Base-by-base conservation (phyloP, 805 yeast species). In the Blastobotrys peoriensis region DNA sequence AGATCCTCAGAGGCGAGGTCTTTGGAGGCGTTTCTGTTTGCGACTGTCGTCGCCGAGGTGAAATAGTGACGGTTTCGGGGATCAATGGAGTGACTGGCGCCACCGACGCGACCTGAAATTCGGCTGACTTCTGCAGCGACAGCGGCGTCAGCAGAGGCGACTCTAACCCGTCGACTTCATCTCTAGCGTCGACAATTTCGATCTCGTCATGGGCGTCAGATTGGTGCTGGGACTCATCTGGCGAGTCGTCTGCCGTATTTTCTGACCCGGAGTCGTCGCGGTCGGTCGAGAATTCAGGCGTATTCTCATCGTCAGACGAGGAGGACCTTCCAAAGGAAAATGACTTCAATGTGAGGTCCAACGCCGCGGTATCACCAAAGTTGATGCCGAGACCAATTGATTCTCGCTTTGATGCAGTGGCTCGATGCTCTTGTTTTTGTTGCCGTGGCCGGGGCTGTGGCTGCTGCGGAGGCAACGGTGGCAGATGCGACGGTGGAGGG, bases 371-470 rank as follows among this genome's bases (percentile, higher is more conserved):
- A 8, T 36, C 38, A 8, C 22, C 20, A 36, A 36, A 36, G 13
- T 36, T 36, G 16, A 36, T 36, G 4, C 38, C 38, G 13, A 36
- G 16, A 8, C 38, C 38, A 17, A 36, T 20, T 17, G 38, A 36
- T 5, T 20, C 23, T 5, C 20, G 15, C 5, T 17, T 20, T 19
- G 20, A 36, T n/a, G 20, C 13, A 6, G 23, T 36, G 13, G 8
- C 4, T 4, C 13, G 21, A 8, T 25, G 10, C 8, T 6, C 23
- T 36, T 10, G 38, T 36, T 5, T 16, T 15, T n/a, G 13, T 19
- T 10, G 23, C 13, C 5, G 15, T 17, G 10, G 38, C 22, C n/a
- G n/a, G n/a, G n/a, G n/a, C 16, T 10, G 38, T 36, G 20, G 38
- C 22, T n/a, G 13, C 38, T 10, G 23, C 13, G 13, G 15, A 15